Evolutionary conservation across 768 basidiomycete species (phyloP), one percentile per base, ranked within the genome.

Genomic region (Termitomyces sp.): DNA sequence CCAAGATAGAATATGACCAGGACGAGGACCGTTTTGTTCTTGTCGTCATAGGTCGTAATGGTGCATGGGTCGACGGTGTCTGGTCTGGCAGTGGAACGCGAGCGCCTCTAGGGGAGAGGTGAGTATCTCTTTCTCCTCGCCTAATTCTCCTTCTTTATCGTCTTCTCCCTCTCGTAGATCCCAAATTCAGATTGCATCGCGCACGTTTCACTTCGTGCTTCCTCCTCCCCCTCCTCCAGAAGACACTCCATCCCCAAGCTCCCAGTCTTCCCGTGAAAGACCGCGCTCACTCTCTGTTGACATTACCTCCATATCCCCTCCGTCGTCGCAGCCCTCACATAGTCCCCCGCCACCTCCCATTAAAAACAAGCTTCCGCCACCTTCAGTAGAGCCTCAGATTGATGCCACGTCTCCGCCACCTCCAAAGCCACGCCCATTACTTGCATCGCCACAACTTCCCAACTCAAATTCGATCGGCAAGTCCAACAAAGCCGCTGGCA

Each of bases 21-120:
- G 89, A 92, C 8, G 87, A 89, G 62, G 91, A 91, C 62, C 85
- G 89, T 55, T 97, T 95, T 70, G 86, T 92, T 16, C 82, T 99
- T 38, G 86, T 87, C 60, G 95, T 99, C 40, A 82, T 93, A 40
- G 97, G 97, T n/a, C 80, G 97, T 59, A 98, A 99, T 67, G 97
- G 97, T 13, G 95, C 95, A 18, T 98, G 95, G 90, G 94, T 99
- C 5, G 95, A 98, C 64, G 95, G 95, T 33, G 86, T 91, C n/a
- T 99, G 95, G 91, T 87, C 87, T 51, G 90, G 89, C 12, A 88
- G 91, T 63, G 93, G 95, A 16, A 88, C 89, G 61, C 84, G 87
- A 61, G 89, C 94, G n/a, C 83, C 90, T 33, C 77, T 99, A 23
- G 79, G 87, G 40, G 92, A 94, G 71, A 82, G 92, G 96, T 94